Conservation (phyloP, 345 rosid genomes). For the Populus pruinosa region DNA sequence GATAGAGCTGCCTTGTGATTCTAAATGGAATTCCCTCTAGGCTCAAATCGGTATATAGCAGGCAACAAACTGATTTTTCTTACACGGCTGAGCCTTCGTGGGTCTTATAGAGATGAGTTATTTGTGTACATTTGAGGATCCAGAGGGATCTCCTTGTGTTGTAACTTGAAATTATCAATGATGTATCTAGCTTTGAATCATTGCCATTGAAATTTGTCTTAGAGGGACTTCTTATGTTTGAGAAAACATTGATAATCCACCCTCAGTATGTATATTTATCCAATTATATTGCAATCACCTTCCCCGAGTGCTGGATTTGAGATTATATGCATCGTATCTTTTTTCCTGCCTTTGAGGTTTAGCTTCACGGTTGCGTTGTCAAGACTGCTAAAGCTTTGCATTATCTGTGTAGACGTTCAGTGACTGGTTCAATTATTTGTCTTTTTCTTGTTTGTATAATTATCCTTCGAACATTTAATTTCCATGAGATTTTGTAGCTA, state of each 20-base stretch:
- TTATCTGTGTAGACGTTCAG: not conserved
- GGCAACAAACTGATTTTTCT: conserved; percentile 14
- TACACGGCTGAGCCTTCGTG: conserved; percentile 14
- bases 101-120: conserved; percentile 29
- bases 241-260: conserved; percentile 5
- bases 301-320: not conserved
- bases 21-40: not conserved
- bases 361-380: not conserved
- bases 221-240: conserved; percentile 1
- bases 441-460: not conserved
- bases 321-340: not conserved
- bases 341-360: no score
- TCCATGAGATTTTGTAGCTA: not conserved
- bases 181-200: conserved; percentile 29
- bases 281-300: conserved; percentile 8
- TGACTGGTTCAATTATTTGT: not conserved
- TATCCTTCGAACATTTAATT: not conserved
- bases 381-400: no score
- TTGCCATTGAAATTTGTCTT: conserved; percentile 16
- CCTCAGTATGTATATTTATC: conserved; percentile 23
- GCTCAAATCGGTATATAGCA: conserved; percentile 38
- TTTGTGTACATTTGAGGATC: conserved; percentile 40
- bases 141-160: conserved; percentile 32
- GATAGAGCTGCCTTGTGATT: conserved; percentile 7
- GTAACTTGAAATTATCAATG: conserved; percentile 21